Evolutionary conservation across 2,329 filamentous ascomycete genomes (phyloP), one percentile per base, ranked within the genome.

Genomic region (Coniochaeta pulveracea): DNA sequence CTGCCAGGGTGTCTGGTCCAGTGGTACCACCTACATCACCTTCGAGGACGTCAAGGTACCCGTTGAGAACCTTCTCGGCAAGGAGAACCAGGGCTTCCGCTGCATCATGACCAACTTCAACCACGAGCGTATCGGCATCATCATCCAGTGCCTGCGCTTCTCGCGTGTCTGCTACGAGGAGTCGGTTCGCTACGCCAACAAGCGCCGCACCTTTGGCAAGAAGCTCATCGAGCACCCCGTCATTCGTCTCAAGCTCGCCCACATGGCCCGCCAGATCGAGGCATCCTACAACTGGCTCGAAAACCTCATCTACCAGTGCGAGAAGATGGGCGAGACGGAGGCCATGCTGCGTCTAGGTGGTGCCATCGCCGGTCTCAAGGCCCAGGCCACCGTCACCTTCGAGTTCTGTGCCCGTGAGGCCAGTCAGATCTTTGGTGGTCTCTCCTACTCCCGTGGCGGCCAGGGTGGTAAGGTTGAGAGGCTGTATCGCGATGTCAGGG

Each of bases 91-190:
- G 57, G 91, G 91, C 24, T 98, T 98, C 76, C 85, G 88, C 63
- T 86, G 93, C 54, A 89, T 98, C 69, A 96, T 96, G 89, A 95
- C 85, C 56, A 95, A 95, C 72, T 95, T 95, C 70, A 96, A 96
- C 73, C 91, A 96, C 69, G 91, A 98, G 66, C 85, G 91, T 42
- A 88, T 98, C 47, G 91, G 91, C 41, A 96, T 98, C 60, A 88
- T 96, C 63, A 96, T 96, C 65, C 91, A 98, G 63, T 93, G 80
- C 51, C 59, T 95, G 43, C 86, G 91, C 51, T 96, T 98, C 73
- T 80, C 84, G 26, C 86, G 91, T 45, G 89, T 96, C 45, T 95
- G 88, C 72, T 94, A 85, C 67, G 89, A 96, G 56, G 91, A 98
- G 63, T 84, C 82, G 16, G 74, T 96, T 58, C 93, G 93, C 59